Evolutionary conservation across 106 monocot species (phyloP), one percentile per base, ranked within the genome.

Genomic region (Iris macrosiphon): DNA sequence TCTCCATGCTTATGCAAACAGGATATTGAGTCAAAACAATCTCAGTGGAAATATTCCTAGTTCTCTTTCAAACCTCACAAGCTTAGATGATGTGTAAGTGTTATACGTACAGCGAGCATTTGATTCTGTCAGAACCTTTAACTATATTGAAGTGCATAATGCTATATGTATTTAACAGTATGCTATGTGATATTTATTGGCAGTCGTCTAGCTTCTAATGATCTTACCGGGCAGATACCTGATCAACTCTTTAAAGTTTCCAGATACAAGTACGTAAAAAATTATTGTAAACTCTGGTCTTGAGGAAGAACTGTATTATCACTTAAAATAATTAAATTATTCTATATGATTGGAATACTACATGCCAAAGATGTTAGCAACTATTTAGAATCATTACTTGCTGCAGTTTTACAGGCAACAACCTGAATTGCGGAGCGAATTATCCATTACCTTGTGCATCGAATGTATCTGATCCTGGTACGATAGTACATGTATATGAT

Each of bases 391-490:
- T 40, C 41, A 15, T 58, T 38, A 26, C 35, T 59, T 50, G 12
- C 24, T 60, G 31, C 75, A 95, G 94, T 76, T 95, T 89, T 74
- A 76, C 84, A 22, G 95, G 82, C 47, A 95, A 85, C 64, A 73
- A 63, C 58, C 64, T 95, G n/a, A 89, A 69, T 64, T 95, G 95
- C 55, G 82, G 79, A 3, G 21, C 51, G 47, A 74, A 64, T 31
- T 69, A 63, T 39, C 24, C 58, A 32, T 42, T 72, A 13, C 37
- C 57, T 43, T 95, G 95, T 72, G 70, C 31, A 44, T 80, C 87
- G 3, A 75, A 17, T 48, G 25, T 72, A 52, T 40, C 74, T 43
- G 59, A 60, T 57, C 30, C 33, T 45, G 80, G 93, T 83, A 70
- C n/a, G n/a, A n/a, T n/a, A n/a, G n/a, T n/a, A n/a, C n/a, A n/a